phyloP scores from a whole-genome alignment of 352 stramenopile genomes.

The Globisporangium viniferum region DNA sequence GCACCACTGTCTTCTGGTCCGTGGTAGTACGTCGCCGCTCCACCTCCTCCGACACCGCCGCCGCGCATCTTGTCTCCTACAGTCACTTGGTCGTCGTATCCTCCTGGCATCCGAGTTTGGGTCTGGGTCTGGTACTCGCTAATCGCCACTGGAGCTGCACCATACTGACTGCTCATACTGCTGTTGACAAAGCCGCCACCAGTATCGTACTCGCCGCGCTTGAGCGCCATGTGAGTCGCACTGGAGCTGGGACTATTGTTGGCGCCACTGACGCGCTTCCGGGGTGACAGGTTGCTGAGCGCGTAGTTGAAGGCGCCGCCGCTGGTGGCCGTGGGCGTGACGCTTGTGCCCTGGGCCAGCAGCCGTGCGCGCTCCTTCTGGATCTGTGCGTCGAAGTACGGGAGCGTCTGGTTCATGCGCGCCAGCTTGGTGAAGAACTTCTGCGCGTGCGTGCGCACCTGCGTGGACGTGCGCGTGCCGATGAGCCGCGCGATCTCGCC shows the following conservation, averaged over 20 bases:
- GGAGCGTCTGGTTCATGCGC: conserved; percentile 64
- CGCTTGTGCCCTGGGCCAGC: conserved; percentile 42
- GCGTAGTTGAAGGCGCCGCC: conserved; percentile 25
- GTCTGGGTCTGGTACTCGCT: background rate
- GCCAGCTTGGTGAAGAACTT: conserved; percentile 89
- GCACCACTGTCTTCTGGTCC: conserved; percentile 6
- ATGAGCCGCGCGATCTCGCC: conserved; percentile 83
- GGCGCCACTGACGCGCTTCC: conserved; percentile 27
- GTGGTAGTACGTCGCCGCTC: background rate
- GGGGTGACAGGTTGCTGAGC: conserved; percentile 43
- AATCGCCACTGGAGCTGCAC: background rate
- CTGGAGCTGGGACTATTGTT: background rate
- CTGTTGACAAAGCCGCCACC: background rate
- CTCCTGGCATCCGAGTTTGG: background rate
- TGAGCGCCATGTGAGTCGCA: background rate
- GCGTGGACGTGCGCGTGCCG: conserved; percentile 76
- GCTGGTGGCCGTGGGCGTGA: conserved; percentile 43
- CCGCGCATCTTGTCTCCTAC: background rate
- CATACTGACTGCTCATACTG: background rate
- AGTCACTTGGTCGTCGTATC: conserved; percentile 11
- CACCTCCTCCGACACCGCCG: background rate
- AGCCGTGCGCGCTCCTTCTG: conserved; percentile 62
- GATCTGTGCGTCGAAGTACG: conserved; percentile 77
- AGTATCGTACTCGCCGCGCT: background rate
- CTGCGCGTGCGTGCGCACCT: conserved; percentile 84